These are phyloP conservation scores for Deinandra increscens DNA, from an alignment of 129 eudicot genomes.

Conservation along the genomic window DNA sequence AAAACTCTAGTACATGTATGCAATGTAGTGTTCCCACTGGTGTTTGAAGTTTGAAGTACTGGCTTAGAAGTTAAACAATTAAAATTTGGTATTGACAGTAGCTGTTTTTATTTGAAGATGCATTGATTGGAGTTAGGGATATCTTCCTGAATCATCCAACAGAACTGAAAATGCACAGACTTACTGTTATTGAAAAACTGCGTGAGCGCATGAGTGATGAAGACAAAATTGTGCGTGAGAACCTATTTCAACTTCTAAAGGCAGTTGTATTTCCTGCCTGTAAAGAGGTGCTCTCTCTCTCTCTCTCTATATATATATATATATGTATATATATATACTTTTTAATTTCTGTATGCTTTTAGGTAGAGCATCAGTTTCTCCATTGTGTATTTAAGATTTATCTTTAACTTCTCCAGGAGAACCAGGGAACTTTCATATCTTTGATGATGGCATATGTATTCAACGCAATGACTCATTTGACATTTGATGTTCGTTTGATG, in stretches of 20 bases:
- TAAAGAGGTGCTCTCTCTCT: conserved; percentile 43
- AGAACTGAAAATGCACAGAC: conserved; percentile 75
- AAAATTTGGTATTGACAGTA: conserved; percentile 12
- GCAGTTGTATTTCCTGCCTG: conserved; percentile 67
- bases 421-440: conserved; percentile 74
- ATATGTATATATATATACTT: too few relatives aligned
- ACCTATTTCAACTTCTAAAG: conserved; percentile 81
- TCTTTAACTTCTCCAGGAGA: conserved; percentile 58
- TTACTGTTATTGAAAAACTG: conserved; percentile 76
- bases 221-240: conserved; percentile 86
- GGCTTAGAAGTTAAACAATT: background rate
- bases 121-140: conserved; percentile 76
- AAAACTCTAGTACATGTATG: background rate
- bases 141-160: conserved; percentile 63
- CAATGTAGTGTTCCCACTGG: background rate
- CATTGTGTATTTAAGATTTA: conserved; percentile 12
- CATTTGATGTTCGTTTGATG: conserved; percentile 83
- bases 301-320: background rate
- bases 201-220: conserved; percentile 97
- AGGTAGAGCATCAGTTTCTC: conserved; percentile 16
- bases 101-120: conserved; percentile 53
- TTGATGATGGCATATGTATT: conserved; percentile 87
- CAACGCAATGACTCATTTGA: conserved; percentile 87
- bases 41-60: conserved; percentile 11
- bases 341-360: conserved; percentile 12